Conservation (phyloP, 148 eudicot species). For the Diospyros lotus region DNA sequence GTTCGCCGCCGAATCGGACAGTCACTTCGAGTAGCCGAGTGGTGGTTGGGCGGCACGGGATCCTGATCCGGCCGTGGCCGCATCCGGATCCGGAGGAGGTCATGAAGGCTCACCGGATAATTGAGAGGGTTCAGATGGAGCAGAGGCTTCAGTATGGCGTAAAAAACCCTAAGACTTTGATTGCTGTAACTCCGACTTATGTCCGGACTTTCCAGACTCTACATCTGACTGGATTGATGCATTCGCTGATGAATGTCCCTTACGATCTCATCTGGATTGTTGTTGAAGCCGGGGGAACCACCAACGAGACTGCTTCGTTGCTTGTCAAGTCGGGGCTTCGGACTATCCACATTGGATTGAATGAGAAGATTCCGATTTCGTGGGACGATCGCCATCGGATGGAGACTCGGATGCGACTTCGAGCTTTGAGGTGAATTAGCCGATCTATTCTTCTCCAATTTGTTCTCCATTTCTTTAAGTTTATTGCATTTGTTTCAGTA, state of each 20-base stretch:
- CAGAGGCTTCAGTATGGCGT: slow-evolving; percentile 85
- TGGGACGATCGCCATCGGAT: slow-evolving; percentile 72
- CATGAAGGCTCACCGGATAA: slow-evolving; percentile 71
- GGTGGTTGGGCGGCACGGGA: slow-evolving; percentile 92
- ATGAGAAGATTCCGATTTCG: slow-evolving; percentile 43
- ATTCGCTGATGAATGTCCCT: slow-evolving; percentile 77
- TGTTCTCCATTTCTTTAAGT: not conserved
- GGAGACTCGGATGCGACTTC: slow-evolving; percentile 73
- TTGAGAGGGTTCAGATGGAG: slow-evolving; percentile 81
- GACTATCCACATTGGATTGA: slow-evolving; percentile 65
- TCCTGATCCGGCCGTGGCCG: slow-evolving; percentile 90
- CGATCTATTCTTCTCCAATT: not conserved
- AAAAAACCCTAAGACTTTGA: slow-evolving; percentile 57
- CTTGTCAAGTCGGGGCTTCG: slow-evolving; percentile 49
- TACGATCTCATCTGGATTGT: slow-evolving; percentile 83
- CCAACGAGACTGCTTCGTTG: slow-evolving; percentile 68
- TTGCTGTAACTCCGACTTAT: slow-evolving; percentile 86
- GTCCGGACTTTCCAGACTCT: slow-evolving; percentile 83
- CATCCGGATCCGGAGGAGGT: slow-evolving; percentile 91
- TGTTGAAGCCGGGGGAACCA: slow-evolving; percentile 82
- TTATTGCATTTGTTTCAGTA: not conserved
- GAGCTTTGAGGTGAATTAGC: slow-evolving; percentile 53
- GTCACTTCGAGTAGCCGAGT: slow-evolving; percentile 44
- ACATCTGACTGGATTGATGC: slow-evolving; percentile 88
- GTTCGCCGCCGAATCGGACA: slow-evolving; percentile 21